Conservation (phyloP, 2,329 filamentous ascomycete genomes). For the Ilyonectria sp. region DNA sequence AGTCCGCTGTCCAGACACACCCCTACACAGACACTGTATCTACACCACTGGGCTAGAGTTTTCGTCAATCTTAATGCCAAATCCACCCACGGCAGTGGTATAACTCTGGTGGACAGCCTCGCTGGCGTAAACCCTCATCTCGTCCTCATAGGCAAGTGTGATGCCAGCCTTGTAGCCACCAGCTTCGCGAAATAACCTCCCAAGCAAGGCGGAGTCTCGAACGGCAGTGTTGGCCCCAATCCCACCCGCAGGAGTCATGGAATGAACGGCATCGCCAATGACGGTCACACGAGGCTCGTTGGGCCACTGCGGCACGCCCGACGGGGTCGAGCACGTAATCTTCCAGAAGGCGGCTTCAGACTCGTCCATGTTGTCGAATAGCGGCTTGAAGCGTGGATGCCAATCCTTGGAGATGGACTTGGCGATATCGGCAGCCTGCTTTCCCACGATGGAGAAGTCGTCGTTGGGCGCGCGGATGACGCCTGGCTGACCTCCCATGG, state of each 20-base stretch:
- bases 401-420: constrained; percentile 67
- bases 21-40: not conserved
- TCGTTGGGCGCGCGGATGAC: constrained; percentile 72
- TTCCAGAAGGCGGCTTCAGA: constrained; percentile 76
- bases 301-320: constrained; percentile 72
- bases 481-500: constrained; percentile 71
- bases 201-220: constrained; percentile 68
- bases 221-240: constrained; percentile 72
- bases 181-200: constrained; percentile 65
- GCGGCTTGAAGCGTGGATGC: constrained; percentile 68
- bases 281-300: constrained; percentile 72
- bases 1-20: no score
- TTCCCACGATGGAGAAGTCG: constrained; percentile 71
- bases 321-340: constrained; percentile 74
- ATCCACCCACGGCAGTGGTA: constrained; percentile 58
- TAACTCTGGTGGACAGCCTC: constrained; percentile 71
- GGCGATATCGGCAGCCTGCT: constrained; percentile 70
- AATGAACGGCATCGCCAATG: constrained; percentile 71
- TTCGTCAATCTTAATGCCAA: constrained; percentile 65
- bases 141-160: constrained; percentile 71
- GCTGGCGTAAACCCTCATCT: constrained; percentile 73
- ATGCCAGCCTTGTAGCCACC: constrained; percentile 69
- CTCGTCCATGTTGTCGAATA: constrained; percentile 72
- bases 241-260: constrained; percentile 71
- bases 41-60: constrained; percentile 39